These are phyloP conservation scores for Telopea speciosissima DNA, from an alignment of 177 flowering plant species.

Conservation along the genomic window DNA sequence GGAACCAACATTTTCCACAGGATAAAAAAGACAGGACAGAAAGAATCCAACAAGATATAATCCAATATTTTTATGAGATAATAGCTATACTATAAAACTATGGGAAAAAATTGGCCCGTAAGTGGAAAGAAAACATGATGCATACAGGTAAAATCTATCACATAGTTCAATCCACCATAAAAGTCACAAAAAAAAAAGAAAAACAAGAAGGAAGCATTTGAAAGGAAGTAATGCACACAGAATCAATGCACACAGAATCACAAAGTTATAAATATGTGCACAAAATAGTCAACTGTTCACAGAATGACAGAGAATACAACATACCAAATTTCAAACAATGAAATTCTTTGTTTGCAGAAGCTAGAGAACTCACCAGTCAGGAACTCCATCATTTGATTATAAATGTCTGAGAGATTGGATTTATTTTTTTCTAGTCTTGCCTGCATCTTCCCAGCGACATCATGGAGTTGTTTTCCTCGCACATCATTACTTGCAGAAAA, in stretches of 20 bases:
- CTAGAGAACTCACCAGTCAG: slow-evolving; percentile 45
- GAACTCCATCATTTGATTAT: slow-evolving; percentile 48
- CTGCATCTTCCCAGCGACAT: slow-evolving; percentile 51
- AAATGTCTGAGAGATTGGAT: slow-evolving; percentile 49
- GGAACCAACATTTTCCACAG: neutral
- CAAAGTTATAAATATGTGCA: neutral
- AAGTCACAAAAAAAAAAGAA: neutral
- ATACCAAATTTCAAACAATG: neutral
- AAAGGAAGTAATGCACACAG: neutral
- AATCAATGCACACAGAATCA: neutral
- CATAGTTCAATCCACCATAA: neutral
- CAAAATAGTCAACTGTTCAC: neutral
- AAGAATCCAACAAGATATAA: too few relatives aligned
- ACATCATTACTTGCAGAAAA: slow-evolving; percentile 66
- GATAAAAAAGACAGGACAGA: neutral
- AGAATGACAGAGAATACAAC: neutral
- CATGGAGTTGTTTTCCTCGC: slow-evolving; percentile 66
- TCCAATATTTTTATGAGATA: neutral
- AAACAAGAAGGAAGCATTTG: neutral
- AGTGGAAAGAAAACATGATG: neutral
- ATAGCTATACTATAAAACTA: neutral
- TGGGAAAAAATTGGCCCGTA: neutral
- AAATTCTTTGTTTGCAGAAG: neutral
- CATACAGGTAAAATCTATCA: neutral
- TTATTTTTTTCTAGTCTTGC: slow-evolving; percentile 48